Evolutionary conservation across 2,329 filamentous ascomycete species (phyloP).

Genomic region (Colletotrichum salicis): DNA sequence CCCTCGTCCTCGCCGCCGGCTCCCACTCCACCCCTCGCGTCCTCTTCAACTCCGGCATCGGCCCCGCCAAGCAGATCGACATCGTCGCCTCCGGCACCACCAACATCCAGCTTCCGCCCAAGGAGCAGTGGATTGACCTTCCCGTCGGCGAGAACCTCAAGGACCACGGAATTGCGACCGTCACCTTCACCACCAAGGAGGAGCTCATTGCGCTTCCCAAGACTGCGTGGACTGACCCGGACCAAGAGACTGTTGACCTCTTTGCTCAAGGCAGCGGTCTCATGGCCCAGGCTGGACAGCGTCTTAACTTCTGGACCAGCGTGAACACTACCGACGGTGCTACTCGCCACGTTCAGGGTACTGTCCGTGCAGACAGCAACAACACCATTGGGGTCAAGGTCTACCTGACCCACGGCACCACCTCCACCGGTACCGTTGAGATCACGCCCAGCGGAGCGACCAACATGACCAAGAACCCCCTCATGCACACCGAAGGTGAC

Average conservation of each 20-base stretch:
- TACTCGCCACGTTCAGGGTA: slow-evolving; percentile 55
- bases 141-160: slow-evolving; percentile 57
- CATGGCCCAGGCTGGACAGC: slow-evolving; percentile 57
- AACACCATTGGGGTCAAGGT: slow-evolving; percentile 58
- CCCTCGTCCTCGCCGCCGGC: slow-evolving; percentile 52
- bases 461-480: slow-evolving; percentile 51
- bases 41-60: slow-evolving; percentile 68
- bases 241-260: slow-evolving; percentile 43
- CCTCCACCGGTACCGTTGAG: slow-evolving; percentile 56
- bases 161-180: slow-evolving; percentile 45
- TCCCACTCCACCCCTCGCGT: slow-evolving; percentile 66
- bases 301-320: slow-evolving; percentile 59
- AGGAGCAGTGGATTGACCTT: slow-evolving; percentile 41
- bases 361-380: slow-evolving; percentile 53
- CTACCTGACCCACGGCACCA: slow-evolving; percentile 62
- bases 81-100: slow-evolving; percentile 57
- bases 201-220: slow-evolving; percentile 30
- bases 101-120: slow-evolving; percentile 36
- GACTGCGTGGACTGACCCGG: slow-evolving; percentile 43
- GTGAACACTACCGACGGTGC: slow-evolving; percentile 53
- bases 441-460: slow-evolving; percentile 54
- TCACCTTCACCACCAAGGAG: slow-evolving; percentile 44
- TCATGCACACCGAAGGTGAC: slow-evolving; percentile 47
- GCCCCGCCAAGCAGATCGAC: slow-evolving; percentile 58
- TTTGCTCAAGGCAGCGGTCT: slow-evolving; percentile 51